Evolutionary conservation across 768 basidiomycete species (phyloP).

Genomic region (Boletus tomentosulus): DNA sequence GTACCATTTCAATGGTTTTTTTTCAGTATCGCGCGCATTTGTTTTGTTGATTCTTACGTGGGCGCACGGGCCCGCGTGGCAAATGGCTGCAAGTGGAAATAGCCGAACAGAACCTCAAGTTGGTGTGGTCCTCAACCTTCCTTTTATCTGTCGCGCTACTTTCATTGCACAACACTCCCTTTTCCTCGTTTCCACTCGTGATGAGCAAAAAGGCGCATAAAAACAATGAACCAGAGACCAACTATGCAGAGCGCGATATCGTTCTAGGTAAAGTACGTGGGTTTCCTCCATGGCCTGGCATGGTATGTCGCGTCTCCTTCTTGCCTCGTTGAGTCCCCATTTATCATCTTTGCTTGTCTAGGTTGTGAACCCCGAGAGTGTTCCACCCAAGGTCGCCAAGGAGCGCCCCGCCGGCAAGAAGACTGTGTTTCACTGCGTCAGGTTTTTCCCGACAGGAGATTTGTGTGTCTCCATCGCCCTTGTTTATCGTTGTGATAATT

Average conservation of each 20-base stretch:
- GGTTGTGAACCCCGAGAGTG: conserved; percentile 74
- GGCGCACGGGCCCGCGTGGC: conserved; percentile 38
- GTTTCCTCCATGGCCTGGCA: conserved; percentile 92
- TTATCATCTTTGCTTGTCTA: conserved; percentile 31
- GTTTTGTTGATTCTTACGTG: conserved; percentile 37
- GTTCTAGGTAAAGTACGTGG: conserved; percentile 94
- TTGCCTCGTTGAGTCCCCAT: conserved; percentile 6
- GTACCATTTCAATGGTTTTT: conserved; percentile 31
- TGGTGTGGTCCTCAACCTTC: conserved; percentile 38
- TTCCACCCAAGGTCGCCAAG: conserved; percentile 56
- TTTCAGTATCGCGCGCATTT: conserved; percentile 28
- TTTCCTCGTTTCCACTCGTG: conserved; percentile 13
- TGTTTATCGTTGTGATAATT: conserved; percentile 8
- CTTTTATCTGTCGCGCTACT: conserved; percentile 36
- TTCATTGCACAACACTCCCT: conserved; percentile 18
- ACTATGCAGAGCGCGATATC: conserved; percentile 73
- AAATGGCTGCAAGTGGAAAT: conserved; percentile 38
- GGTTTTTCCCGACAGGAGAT: conserved; percentile 94
- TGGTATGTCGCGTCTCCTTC: conserved; percentile 55
- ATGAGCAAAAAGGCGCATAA: conserved; percentile 54
- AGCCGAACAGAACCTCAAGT: conserved; percentile 37
- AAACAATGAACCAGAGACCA: conserved; percentile 37
- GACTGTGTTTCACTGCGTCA: conserved; percentile 62
- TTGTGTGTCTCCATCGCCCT: conserved; percentile 57
- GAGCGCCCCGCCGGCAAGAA: conserved; percentile 77